Percentiles rank a stretch among this genome's conserved stretches.
phyloP scores from a whole-genome alignment of 768 basidiomycete species.

The Boletus rubroflammeus region DNA sequence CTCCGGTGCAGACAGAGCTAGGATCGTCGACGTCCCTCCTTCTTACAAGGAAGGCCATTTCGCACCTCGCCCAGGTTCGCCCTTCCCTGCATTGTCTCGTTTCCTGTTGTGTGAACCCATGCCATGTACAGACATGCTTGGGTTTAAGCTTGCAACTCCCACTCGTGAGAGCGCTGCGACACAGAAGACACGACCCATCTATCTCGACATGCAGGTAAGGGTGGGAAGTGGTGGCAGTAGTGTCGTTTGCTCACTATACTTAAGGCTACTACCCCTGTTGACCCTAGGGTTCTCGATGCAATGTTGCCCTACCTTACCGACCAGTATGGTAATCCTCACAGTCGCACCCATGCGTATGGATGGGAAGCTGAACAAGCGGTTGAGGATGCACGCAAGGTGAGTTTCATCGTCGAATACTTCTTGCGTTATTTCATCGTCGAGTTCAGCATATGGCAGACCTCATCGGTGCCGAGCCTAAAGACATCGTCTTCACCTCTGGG shows the following conservation, averaged over 20 bases:
- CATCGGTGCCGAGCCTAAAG: constrained; percentile 92
- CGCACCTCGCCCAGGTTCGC: constrained; percentile 63
- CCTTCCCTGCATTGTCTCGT: neutral
- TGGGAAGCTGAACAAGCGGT: constrained; percentile 98
- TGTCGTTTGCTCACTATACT: constrained; percentile 5
- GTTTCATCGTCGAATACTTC: constrained; percentile 9
- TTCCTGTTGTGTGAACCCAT: neutral
- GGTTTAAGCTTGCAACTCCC: constrained; percentile 74
- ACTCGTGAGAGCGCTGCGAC: constrained; percentile 53
- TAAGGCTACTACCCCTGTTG: constrained; percentile 97
- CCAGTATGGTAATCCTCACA: constrained; percentile 97
- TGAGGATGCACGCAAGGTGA: constrained; percentile 84
- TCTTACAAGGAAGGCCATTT: constrained; percentile 68
- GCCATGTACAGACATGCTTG: constrained; percentile 68
- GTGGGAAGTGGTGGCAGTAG: neutral
- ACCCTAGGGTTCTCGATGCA: constrained; percentile 92
- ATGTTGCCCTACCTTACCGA: constrained; percentile 97
- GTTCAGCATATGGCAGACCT: constrained; percentile 82
- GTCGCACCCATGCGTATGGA: constrained; percentile 96
- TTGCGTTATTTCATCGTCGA: neutral
- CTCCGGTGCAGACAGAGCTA: constrained; percentile 77
- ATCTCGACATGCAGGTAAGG: constrained; percentile 93
- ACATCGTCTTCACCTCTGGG: constrained; percentile 95
- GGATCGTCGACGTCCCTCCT: constrained; percentile 76
- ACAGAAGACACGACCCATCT: constrained; percentile 81